These are phyloP conservation scores for Angophora floribunda DNA, from an alignment of 345 rosid species.

Conservation along the genomic window DNA sequence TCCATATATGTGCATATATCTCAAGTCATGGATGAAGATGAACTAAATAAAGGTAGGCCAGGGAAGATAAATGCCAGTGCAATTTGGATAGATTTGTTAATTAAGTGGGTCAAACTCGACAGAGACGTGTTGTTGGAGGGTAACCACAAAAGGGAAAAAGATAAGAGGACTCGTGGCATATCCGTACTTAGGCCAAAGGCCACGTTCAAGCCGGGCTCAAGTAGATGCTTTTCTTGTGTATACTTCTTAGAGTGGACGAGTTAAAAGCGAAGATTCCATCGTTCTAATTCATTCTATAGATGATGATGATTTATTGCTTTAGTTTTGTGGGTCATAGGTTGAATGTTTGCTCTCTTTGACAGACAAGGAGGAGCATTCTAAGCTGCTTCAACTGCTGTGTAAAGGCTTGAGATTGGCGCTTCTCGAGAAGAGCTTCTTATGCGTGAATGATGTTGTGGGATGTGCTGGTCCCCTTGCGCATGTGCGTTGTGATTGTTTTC, in stretches of 20 bases:
- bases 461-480: not conserved
- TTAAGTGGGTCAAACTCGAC: not conserved
- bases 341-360: not conserved
- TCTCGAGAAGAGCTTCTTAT: not conserved
- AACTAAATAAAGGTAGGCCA: not conserved
- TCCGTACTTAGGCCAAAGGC: not conserved
- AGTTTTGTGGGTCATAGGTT: not conserved
- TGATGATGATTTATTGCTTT: not conserved
- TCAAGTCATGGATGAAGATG: not conserved
- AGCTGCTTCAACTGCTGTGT: conserved; percentile 12
- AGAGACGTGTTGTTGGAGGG: not conserved
- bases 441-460: not conserved
- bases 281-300: not conserved
- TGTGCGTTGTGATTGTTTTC: not conserved
- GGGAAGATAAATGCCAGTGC: not conserved
- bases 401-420: not conserved
- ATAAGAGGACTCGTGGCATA: not conserved
- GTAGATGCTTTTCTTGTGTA: not conserved
- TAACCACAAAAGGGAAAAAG: not conserved
- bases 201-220: not conserved
- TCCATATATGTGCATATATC: not conserved
- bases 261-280: not conserved
- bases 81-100: not conserved
- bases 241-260: not conserved
- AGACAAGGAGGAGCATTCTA: conserved; percentile 13